Base-by-base conservation (phyloP, 768 basidiomycete species). In the Zangia roseola region DNA sequence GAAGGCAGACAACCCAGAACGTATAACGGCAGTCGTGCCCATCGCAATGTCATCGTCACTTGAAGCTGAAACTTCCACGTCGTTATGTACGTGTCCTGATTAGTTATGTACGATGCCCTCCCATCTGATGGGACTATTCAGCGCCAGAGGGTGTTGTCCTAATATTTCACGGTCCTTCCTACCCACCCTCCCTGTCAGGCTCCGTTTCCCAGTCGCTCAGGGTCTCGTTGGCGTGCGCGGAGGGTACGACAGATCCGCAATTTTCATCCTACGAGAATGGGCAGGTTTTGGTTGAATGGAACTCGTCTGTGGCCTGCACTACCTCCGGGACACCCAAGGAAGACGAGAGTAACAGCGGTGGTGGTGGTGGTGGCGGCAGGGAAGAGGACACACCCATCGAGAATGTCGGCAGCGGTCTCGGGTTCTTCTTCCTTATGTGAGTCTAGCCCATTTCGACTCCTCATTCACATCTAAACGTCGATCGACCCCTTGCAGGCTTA, bases 381-480 rank as follows among this genome's bases (percentile, higher is more conserved):
- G 63, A 49, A 44, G 60, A 36, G 53, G 52, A 62, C 24, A 60
- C 65, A 30, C 63, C 73, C 3, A 65, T 69, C 35, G 69, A 75
- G 54, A 69, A 58, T 41, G 76, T 80, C 21, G 86, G 84, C 4
- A 89, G 84, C 65, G 88, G 86, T 20, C 71, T 94, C n/a, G 86
- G 89, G 4, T 92, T 88, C 79, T 93, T 94, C 73, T 88, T 94
- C 74, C 73, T 91, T 25, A 73, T 91, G 90, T 88, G 66, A 66
- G 88, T 66, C 8, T 16, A 5, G n/a, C n/a, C 3, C 46, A 12
- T 35, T 10, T 25, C 14, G 43, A 49, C 26, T 44, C 47, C 45
- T 35, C 40, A 31, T 41, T 40, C 34, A n/a, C n/a, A 44, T 23
- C 9, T 9, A 35, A 50, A 33, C 43, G 50, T 57, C 40, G 47